phyloP scores from a whole-genome alignment of 192 early-diverging fungal species.

The Kickxella alabastrina region DNA sequence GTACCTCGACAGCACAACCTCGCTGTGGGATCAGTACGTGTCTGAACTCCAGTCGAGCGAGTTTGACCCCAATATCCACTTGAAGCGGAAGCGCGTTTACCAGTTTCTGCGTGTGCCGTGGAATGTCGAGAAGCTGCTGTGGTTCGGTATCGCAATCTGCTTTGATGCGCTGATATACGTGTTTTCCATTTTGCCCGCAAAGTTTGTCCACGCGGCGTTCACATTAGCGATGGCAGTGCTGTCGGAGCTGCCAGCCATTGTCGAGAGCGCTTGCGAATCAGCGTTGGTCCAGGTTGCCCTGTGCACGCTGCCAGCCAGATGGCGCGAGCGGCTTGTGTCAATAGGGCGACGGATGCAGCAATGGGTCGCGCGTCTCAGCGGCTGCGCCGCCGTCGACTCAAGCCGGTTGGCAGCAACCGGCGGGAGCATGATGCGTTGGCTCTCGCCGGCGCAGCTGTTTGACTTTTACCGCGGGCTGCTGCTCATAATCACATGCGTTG shows the following conservation, averaged over 20 bases:
- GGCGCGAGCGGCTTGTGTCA: conserved; percentile 13
- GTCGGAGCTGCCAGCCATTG: conserved; percentile 13
- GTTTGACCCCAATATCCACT: conserved; percentile 67
- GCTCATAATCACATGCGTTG: conserved; percentile 67
- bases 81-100: conserved; percentile 81
- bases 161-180: conserved; percentile 93
- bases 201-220: conserved; percentile 68
- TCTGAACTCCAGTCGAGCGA: conserved; percentile 53
- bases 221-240: conserved; percentile 11
- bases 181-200: conserved; percentile 89
- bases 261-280: conserved; percentile 9
- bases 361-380: conserved; percentile 10
- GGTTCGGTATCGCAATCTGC: conserved; percentile 87
- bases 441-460: conserved; percentile 80
- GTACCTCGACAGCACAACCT: conserved; percentile 43
- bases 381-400: not conserved
- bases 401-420: not conserved
- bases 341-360: conserved; percentile 6
- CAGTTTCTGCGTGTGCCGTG: conserved; percentile 86
- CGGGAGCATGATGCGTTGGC: conserved; percentile 38
- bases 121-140: conserved; percentile 90
- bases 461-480: conserved; percentile 88
- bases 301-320: conserved; percentile 13
- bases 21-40: conserved; percentile 50
- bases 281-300: conserved; percentile 3